Conservation (phyloP, 225 moss, liverwort and hornwort species). For the Marchantia paleacea region DNA sequence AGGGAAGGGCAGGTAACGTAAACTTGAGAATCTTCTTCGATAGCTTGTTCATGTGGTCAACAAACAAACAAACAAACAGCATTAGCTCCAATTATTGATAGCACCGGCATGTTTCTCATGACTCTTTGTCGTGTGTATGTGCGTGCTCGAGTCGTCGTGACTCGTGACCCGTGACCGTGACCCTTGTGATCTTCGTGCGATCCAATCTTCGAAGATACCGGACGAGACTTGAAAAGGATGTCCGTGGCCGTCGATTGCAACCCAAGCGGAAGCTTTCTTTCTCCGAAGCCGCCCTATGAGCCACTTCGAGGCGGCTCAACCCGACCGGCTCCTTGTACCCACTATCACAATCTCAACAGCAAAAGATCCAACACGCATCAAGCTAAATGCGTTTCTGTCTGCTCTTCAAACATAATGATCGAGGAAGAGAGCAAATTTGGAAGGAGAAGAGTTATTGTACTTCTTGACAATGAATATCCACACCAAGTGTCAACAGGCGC, state of each 20-base stretch:
- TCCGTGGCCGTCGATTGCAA: too few relatives aligned
- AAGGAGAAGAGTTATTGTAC: too few relatives aligned
- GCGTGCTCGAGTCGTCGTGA: too few relatives aligned
- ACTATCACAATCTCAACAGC: too few relatives aligned
- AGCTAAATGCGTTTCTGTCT: too few relatives aligned
- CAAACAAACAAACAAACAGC: not conserved
- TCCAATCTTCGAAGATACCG: not conserved
- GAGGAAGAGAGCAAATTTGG: too few relatives aligned
- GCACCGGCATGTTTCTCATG: not conserved
- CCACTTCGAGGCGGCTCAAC: not conserved
- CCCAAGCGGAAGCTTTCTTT: not conserved
- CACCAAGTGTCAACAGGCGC: too few relatives aligned
- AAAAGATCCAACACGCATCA: too few relatives aligned
- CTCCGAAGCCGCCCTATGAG: not conserved
- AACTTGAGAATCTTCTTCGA: not conserved
- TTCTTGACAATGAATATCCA: too few relatives aligned
- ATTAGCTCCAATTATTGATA: not conserved
- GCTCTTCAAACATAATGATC: too few relatives aligned
- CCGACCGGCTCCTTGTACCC: too few relatives aligned
- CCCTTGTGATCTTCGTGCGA: not conserved
- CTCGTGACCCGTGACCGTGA: too few relatives aligned
- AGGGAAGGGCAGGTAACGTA: not conserved
- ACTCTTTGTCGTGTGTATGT: not conserved
- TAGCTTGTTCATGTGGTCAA: not conserved
- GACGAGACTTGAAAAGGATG: not conserved